Conservation (phyloP, 176 grass and related monocot species). For the Aegilops longissima region DNA sequence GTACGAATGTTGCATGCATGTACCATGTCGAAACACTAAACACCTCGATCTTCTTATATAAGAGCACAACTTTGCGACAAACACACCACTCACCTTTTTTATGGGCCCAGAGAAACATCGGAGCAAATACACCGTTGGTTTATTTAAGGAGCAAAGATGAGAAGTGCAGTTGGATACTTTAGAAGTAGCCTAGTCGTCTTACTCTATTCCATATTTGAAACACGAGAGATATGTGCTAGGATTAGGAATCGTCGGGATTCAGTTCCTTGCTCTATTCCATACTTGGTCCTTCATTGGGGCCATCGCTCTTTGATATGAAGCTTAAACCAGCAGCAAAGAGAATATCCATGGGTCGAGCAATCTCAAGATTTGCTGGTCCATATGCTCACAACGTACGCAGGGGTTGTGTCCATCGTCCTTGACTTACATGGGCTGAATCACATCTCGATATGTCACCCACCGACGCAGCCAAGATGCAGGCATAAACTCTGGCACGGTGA, state of each 20-base stretch:
- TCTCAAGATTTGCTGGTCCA: not conserved
- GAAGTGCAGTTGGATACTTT: not conserved
- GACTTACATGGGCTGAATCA: not conserved
- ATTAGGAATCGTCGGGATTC: not conserved
- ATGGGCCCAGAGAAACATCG: not conserved
- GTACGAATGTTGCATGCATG: not conserved
- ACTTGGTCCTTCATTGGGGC: not conserved
- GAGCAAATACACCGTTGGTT: not conserved
- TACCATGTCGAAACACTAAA: not conserved
- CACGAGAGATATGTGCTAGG: not conserved
- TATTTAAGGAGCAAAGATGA: not conserved
- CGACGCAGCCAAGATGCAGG: no score
- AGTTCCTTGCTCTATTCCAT: not conserved
- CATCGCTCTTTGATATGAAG: not conserved
- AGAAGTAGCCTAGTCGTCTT: not conserved
- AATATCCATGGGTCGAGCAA: not conserved
- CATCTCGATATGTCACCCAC: not conserved
- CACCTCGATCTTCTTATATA: not conserved
- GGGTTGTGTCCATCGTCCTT: not conserved
- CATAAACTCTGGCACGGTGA: no score
- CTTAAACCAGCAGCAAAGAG: not conserved
- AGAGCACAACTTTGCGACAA: not conserved
- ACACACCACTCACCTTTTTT: not conserved
- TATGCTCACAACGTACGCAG: not conserved
- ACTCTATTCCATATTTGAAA: not conserved